These are phyloP conservation scores for Scenedesmus sp. DNA, from an alignment of 163 green algal genomes.

Conservation along the genomic window DNA sequence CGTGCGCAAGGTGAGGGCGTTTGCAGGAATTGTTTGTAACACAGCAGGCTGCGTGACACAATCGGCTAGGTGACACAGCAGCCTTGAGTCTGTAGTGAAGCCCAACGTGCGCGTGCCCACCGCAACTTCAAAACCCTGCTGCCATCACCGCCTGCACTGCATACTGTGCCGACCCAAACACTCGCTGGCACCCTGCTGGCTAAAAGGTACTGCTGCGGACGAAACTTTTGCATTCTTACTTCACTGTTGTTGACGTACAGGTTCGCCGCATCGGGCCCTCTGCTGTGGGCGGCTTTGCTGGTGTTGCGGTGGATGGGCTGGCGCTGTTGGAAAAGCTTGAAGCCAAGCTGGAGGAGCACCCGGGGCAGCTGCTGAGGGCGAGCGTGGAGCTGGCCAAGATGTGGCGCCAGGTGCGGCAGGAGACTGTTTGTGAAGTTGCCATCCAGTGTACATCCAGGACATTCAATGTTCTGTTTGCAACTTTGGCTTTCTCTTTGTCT, in stretches of 20 bases:
- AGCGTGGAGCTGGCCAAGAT: constrained; percentile 96
- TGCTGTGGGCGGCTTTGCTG: constrained; percentile 51
- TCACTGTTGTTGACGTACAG: not conserved
- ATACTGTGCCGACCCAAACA: not conserved
- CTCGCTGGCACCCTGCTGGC: not conserved
- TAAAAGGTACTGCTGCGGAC: not conserved
- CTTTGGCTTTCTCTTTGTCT: too few species aligned
- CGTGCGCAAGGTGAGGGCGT: constrained; percentile 84
- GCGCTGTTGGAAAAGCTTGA: constrained; percentile 89
- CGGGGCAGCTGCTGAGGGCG: constrained; percentile 90
- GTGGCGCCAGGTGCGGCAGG: constrained; percentile 93
- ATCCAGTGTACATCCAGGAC: too few species aligned
- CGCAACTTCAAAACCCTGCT: not conserved
- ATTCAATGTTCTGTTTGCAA: too few species aligned
- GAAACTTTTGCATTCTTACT: not conserved
- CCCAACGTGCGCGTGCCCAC: not conserved
- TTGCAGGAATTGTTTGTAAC: not conserved
- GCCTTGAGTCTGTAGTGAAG: too few species aligned
- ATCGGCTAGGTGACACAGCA: not conserved
- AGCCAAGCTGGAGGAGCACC: constrained; percentile 87
- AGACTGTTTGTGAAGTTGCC: not conserved
- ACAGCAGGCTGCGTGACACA: not conserved
- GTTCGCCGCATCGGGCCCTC: constrained; percentile 8
- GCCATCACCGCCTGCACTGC: too few species aligned
- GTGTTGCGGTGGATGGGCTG: constrained; percentile 80